These are phyloP conservation scores for Cutaneotrichosporon spelunceum DNA, from an alignment of 1,284 basidiomycete genomes.

Conservation along the genomic window DNA sequence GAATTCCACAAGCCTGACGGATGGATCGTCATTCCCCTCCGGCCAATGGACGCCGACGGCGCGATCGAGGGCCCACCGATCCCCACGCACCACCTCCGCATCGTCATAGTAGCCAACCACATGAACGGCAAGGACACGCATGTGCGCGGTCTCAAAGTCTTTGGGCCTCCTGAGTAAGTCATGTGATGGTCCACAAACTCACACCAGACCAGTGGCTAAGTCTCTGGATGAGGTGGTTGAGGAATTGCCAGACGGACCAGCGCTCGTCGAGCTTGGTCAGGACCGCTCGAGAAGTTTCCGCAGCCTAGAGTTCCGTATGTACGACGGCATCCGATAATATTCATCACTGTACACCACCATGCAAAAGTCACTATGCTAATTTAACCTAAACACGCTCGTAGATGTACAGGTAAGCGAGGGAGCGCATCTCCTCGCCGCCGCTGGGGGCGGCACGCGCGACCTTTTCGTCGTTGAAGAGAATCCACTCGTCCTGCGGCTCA, in stretches of 20 bases:
- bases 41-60: slow-evolving; percentile 71
- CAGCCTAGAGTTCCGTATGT: slow-evolving; percentile 65
- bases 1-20: slow-evolving; percentile 87
- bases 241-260: slow-evolving; percentile 17
- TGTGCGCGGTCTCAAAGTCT: slow-evolving; percentile 79
- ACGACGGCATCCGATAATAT: slow-evolving; percentile 64
- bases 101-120: slow-evolving; percentile 89
- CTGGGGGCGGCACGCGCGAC: slow-evolving; percentile 72
- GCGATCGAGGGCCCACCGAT: slow-evolving; percentile 67
- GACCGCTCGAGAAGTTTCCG: slow-evolving; percentile 56
- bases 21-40: slow-evolving; percentile 88
- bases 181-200: neutral
- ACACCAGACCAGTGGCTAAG: slow-evolving; percentile 60
- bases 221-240: slow-evolving; percentile 3
- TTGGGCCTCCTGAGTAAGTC: slow-evolving; percentile 76
- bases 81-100: slow-evolving; percentile 82
- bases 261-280: slow-evolving; percentile 44
- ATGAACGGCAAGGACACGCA: slow-evolving; percentile 99
- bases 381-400: slow-evolving; percentile 60
- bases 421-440: slow-evolving; percentile 63
- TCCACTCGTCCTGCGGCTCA: slow-evolving; percentile 62
- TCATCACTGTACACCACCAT: slow-evolving; percentile 4
- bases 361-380: slow-evolving; percentile 1
- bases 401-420: slow-evolving; percentile 81
- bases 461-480: slow-evolving; percentile 94